Base-by-base conservation (phyloP, 2,329 filamentous ascomycete species). In the Berkeleyomyces basicola region DNA sequence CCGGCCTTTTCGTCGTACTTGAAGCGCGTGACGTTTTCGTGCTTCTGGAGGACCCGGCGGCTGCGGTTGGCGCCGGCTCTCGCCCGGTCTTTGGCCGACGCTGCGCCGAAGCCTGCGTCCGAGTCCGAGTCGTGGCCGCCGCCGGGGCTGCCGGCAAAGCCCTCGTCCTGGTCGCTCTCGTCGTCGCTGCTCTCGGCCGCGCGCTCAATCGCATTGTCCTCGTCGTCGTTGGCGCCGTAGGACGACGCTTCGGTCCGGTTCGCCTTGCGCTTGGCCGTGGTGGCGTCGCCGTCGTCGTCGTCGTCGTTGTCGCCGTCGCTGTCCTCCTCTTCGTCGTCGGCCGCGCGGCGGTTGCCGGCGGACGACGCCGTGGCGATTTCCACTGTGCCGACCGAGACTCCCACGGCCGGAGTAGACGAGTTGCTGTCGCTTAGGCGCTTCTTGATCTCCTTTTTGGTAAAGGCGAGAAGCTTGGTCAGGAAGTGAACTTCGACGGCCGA, bases 171-270 rank as follows among this genome's bases (percentile, higher is more conserved):
- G 16, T 86, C 83, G 59, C 82, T 80, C 2, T 79, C 79, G 23
- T 83, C 82, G 31, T 68, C 69, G 6, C 77, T 74, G 2, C 78
- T 77, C 2, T 77, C 79, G 6, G 78, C 80, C 60, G 85, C 83
- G 40, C 76, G 77, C 68, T 86, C 84, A 62, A 95, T 83, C 43
- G 81, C 84, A 67, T 89, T 82, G 70, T 97, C 93, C 3, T 92
- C 92, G 4, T 96, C 91, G 70, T 97, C 93, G 57, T 95, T 95
- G 42, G 86, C 88, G 46, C 90, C 92, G 68, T 96, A 97, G 11
- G 90, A 93, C 2, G 92, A 85, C 39, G 86, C 88, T 73, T 96
- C 88, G 61, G 81, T 78, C 47, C 88, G 85, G 71, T 95, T 93
- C 55, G 84, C 82, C 68, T 81, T 83, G 69, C 84, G 80, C 74